Base-by-base conservation (phyloP, 2,329 filamentous ascomycete genomes). In the Cercospora brassicicola region DNA sequence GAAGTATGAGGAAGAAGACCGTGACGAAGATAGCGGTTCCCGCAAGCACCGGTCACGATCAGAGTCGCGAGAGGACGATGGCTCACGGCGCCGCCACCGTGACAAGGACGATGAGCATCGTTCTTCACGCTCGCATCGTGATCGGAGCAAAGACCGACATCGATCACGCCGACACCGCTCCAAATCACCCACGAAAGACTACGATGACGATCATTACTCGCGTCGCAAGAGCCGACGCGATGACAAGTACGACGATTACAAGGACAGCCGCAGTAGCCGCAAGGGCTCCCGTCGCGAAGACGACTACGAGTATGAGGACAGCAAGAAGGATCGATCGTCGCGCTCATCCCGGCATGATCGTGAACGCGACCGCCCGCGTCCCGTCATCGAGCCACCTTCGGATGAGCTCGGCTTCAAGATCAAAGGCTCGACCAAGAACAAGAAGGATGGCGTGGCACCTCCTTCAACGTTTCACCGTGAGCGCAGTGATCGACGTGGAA, bases 11-110 rank as follows among this genome's bases (percentile, higher is more conserved):
- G 81, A 80, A 18, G 79, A 81, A 28, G 67, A 51, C 55, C 78
- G 78, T 6, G 78, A 79, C 3, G 79, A 80, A 13, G 81, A 80
- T 30, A 69, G 72, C 10, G 76, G 78, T n/a, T 83, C 85, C 59
- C 72, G 81, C 82, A 76, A 77, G 55, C 85, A 88, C 59, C 85
- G 86, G 61, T 88, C 89, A 0, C 85, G 90, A 66, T 92, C 90
- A 4, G 84, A 84, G 4, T 92, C 91, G 2, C 86, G 86, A 1
- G 86, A 88, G 9, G 82, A 82, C 31, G 87, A 85, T 72, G 80
- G 79, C 42, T 87, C 85, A 71, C 80, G 84, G 59, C 87, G 89
- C 73, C 87, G 88, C 69, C 88, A 88, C 72, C 88, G 80, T 26
- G 81, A 78, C 45, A 81, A 80, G 66, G 81, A 82, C 60, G 77